Evolutionary conservation across 805 yeast genomes (phyloP).

Genomic region (Pichia sporocuriosa): DNA sequence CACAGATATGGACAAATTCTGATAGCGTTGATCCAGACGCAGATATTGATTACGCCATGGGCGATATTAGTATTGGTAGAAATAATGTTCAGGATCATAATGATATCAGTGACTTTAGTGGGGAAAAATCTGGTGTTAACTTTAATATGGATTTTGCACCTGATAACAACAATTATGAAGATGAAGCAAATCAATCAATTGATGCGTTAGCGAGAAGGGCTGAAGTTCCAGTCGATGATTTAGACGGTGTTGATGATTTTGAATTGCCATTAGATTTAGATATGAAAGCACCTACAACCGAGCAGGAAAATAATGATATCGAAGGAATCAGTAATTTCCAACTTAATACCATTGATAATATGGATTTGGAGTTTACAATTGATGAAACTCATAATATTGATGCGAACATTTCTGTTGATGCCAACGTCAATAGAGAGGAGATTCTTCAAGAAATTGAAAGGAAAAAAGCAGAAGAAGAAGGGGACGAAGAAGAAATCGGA

Average conservation of each 20-base stretch:
- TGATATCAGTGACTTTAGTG: not conserved
- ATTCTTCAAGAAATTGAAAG: not conserved
- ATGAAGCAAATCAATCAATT: conserved; percentile 12
- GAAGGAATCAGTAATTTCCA: conserved; percentile 10
- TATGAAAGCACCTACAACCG: conserved; percentile 19
- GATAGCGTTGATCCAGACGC: not conserved
- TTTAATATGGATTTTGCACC: conserved; percentile 7
- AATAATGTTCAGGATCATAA: not conserved
- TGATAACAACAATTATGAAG: conserved; percentile 8
- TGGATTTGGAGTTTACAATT: conserved; percentile 44
- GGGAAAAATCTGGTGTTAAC: not conserved
- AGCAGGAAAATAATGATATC: not conserved
- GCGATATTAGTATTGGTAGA: conserved; percentile 11
- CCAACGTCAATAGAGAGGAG: too few relatives aligned
- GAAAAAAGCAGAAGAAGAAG: conserved; percentile 10
- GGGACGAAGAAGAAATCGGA: conserved; percentile 2
- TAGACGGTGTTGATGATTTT: conserved; percentile 27
- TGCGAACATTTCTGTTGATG: too few relatives aligned
- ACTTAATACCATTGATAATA: conserved; percentile 26
- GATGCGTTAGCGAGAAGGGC: conserved; percentile 23
- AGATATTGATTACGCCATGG: conserved; percentile 3
- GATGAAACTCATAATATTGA: conserved; percentile 20
- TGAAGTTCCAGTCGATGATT: conserved; percentile 26
- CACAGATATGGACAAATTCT: conserved; percentile 8
- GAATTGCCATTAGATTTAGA: conserved; percentile 31